Evolutionary conservation across 1,139 yeast species (phyloP), one percentile per base, ranked within the genome.

Genomic region (Saccharomycopsis hybrid): DNA sequence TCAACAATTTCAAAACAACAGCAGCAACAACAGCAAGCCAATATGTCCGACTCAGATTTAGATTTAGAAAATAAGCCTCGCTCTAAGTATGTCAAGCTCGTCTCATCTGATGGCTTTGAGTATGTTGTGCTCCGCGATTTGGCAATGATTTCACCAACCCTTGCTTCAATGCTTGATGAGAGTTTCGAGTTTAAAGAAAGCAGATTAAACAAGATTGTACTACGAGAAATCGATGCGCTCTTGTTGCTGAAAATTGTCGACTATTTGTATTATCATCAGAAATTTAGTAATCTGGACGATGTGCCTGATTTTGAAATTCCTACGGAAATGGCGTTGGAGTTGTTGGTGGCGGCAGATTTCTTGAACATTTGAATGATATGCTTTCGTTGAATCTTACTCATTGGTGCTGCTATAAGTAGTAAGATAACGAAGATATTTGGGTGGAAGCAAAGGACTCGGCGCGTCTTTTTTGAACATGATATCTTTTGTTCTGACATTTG

Each of bases 261-360:
- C 58, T 92, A 92, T 60, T 67, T 92, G 41, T 82, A 86, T 62
- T 90, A 87, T 62, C 80, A 86, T 59, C 67, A 73, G 57, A 83
- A 85, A 60, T 86, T 85, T 62, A 77, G 72, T 56, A 85, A 81
- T 52, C 72, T 70, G 41, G 79, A 76, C 1, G 78, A 73, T 40
- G 79, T 86, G 8, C 95, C 96, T 0, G 94, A 86, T 54, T 92
- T 92, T 64, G 83, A 85, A 44, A 80, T 92, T 1, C 97, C 97
- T 0, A 92, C 97, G 0, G 97, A 88, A 59, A 78, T 90, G 76
- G 96, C 97, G 0, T 71, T 92, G 57, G 97, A 92, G 61, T 69
- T 92, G 58, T 68, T 92, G 46, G 94, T 92, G 39, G 95, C 95
- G 35, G 96, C 97, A 0, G 97, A 90, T 63, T 89, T 79, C 62